Evolutionary conservation across 108 stramenopile genomes (phyloP).

Genomic region (Skeletonema potamos): DNA sequence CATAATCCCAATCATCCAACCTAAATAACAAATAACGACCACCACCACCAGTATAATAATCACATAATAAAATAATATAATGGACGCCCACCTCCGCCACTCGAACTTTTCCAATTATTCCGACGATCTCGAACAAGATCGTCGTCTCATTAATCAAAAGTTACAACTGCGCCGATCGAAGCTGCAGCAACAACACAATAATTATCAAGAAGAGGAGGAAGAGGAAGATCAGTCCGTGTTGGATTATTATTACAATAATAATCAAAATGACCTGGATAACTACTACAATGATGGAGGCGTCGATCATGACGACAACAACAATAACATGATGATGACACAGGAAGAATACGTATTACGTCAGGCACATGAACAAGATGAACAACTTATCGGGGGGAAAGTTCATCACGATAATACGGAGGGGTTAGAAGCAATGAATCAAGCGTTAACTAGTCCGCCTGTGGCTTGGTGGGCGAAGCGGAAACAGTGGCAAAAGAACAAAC

Average conservation of each 20-base stretch:
- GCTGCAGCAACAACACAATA: neutral
- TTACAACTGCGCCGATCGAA: neutral
- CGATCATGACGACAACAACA: neutral
- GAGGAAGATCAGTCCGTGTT: neutral
- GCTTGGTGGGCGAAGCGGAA: slow-evolving; percentile 41
- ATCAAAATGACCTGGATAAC: neutral
- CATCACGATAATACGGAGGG: neutral
- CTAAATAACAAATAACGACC: neutral
- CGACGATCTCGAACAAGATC: slow-evolving; percentile 15
- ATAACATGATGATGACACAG: neutral
- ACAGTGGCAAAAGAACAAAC: slow-evolving; percentile 29
- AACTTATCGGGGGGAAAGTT: slow-evolving; percentile 1
- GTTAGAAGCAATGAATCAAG: neutral
- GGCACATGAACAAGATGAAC: slow-evolving; percentile 4
- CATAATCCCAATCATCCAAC: neutral
- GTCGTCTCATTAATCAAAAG: slow-evolving; percentile 9
- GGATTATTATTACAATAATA: neutral
- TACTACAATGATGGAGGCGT: neutral
- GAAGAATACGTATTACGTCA: neutral
- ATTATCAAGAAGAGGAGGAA: neutral
- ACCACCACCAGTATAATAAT: no score
- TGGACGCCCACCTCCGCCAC: neutral
- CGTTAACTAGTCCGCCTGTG: slow-evolving; percentile 20
- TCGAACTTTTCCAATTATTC: neutral
- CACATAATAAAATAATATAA: no score